Evolutionary conservation across 1,284 basidiomycete species (phyloP).

Genomic region (Phellopilus nigrolimitatus): DNA sequence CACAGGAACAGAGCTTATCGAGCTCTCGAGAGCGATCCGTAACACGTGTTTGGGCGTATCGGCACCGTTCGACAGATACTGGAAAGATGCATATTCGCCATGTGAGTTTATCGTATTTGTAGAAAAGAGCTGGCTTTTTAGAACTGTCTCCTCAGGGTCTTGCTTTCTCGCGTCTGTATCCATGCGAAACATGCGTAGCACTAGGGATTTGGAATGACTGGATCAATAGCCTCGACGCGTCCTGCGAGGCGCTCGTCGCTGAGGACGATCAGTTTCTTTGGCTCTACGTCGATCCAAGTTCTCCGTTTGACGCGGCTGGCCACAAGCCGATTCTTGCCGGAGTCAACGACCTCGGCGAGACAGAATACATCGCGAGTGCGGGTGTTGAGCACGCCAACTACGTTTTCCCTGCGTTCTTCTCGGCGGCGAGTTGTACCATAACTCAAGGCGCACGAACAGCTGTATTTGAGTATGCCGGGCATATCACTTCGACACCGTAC

Average conservation of each 20-base stretch:
- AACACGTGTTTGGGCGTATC: neutral
- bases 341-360: neutral
- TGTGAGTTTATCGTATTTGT: neutral
- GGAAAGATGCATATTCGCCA: neutral
- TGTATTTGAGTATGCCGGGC: neutral
- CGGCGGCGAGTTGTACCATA: neutral
- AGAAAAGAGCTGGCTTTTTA: neutral
- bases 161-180: neutral
- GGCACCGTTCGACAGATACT: neutral
- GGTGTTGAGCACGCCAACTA: neutral
- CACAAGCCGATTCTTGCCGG: neutral
- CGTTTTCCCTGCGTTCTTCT: neutral
- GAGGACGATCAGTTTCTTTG: neutral
- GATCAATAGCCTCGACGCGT: neutral
- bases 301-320: neutral
- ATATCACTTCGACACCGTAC: neutral
- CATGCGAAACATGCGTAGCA: slow-evolving; percentile 3
- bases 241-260: slow-evolving; percentile 2
- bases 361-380: neutral
- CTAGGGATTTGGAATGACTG: slow-evolving; percentile 4
- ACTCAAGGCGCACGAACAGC: neutral
- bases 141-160: neutral
- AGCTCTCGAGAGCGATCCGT: neutral
- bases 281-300: neutral
- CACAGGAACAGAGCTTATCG: neutral